Conservation (phyloP, 306 rosid species). For the Cucumis sativus region DNA sequence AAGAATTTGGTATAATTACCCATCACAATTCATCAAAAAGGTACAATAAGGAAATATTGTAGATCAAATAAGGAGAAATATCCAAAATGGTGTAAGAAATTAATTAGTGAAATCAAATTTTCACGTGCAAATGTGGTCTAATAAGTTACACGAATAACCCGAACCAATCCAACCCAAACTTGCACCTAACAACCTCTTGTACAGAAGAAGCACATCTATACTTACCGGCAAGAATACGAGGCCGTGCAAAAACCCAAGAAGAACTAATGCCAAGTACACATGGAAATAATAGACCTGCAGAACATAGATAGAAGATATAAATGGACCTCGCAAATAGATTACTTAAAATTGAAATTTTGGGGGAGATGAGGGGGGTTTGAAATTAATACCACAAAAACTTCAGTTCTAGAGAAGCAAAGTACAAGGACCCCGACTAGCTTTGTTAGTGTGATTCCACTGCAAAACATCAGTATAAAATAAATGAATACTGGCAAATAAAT, state of each 20-base stretch:
- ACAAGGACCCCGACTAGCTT: constrained; percentile 93
- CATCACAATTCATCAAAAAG: background rate
- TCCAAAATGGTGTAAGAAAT: background rate
- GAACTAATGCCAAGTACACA: constrained; percentile 86
- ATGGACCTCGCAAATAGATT: background rate
- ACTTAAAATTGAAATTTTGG: background rate
- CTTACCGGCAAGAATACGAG: constrained; percentile 93
- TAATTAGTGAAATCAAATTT: too few relatives aligned
- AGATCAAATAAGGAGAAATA: background rate
- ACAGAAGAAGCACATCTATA: background rate
- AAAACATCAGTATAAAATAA: background rate
- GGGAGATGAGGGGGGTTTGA: background rate
- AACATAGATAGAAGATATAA: constrained; percentile 8
- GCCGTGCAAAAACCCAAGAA: constrained; percentile 93
- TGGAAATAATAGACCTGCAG: constrained; percentile 92
- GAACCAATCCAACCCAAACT: background rate
- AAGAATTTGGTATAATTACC: background rate
- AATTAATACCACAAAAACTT: constrained; percentile 86
- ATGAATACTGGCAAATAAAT: constrained; percentile 6
- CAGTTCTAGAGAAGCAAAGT: constrained; percentile 90
- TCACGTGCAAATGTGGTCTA: background rate
- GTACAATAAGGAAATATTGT: background rate
- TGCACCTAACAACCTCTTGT: background rate
- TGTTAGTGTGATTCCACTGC: constrained; percentile 92
- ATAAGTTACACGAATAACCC: too few relatives aligned